Conservation (phyloP, 176 grass and related monocot genomes). For the Eremochloa ophiuroides region DNA sequence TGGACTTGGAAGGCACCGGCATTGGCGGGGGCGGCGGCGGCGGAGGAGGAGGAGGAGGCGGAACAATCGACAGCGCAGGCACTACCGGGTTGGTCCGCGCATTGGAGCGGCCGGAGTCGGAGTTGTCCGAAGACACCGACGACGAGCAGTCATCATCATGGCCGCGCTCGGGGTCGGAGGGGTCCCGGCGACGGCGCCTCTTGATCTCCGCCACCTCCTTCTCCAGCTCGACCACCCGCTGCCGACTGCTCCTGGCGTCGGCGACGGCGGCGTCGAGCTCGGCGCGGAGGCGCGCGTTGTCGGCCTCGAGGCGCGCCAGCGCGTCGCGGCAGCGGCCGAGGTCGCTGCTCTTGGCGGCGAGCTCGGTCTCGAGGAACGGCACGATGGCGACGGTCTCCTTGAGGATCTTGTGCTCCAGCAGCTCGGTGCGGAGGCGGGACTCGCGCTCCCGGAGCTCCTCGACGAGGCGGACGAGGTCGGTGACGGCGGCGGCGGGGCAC, state of each 20-base stretch:
- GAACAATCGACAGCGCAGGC: neutral
- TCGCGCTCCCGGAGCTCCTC: slow-evolving; percentile 86
- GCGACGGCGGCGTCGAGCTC: slow-evolving; percentile 39
- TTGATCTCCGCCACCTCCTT: slow-evolving; percentile 43
- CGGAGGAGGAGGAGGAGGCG: neutral
- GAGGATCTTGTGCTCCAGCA: slow-evolving; percentile 94
- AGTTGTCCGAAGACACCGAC: slow-evolving; percentile 40
- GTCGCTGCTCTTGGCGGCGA: slow-evolving; percentile 45
- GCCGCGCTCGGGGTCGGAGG: neutral
- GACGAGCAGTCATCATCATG: slow-evolving; percentile 78
- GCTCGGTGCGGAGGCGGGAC: slow-evolving; percentile 81
- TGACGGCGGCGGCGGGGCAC: neutral
- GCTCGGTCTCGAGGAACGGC: slow-evolving; percentile 82
- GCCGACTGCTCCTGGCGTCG: neutral
- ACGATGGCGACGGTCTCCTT: slow-evolving; percentile 86
- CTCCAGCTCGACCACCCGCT: slow-evolving; percentile 50
- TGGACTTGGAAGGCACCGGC: slow-evolving; percentile 27
- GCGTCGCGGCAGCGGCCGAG: slow-evolving; percentile 52
- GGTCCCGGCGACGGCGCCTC: neutral
- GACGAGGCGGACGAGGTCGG: slow-evolving; percentile 66
- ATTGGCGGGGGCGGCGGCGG: slow-evolving; percentile 46
- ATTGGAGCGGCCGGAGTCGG: neutral
- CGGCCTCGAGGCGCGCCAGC: slow-evolving; percentile 44
- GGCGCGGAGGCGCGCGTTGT: slow-evolving; percentile 56
- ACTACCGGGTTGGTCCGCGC: neutral